These are phyloP conservation scores for Candolleomyces eurysporus DNA, from an alignment of 768 basidiomycete genomes.

Conservation along the genomic window DNA sequence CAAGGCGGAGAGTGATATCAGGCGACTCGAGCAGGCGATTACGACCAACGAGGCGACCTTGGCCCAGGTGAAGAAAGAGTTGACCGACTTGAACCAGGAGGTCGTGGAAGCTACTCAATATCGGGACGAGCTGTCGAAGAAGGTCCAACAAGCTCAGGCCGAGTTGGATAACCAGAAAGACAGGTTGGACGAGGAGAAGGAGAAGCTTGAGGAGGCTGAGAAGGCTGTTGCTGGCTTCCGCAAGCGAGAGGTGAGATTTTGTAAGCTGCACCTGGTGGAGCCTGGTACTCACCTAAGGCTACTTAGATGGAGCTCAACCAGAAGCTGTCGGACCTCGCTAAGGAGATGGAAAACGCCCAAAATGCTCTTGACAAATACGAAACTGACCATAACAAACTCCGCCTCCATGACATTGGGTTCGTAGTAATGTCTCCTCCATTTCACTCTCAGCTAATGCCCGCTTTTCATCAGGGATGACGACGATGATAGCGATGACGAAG, in stretches of 20 bases:
- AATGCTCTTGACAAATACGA: constrained; percentile 60
- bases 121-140: constrained; percentile 56
- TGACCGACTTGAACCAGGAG: constrained; percentile 58
- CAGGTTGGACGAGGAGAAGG: constrained; percentile 73
- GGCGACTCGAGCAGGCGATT: constrained; percentile 61
- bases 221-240: constrained; percentile 78
- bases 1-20: constrained; percentile 83
- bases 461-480: constrained; percentile 41
- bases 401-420: constrained; percentile 84
- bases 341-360: constrained; percentile 56
- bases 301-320: constrained; percentile 78
- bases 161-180: constrained; percentile 82
- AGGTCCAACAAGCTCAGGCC: constrained; percentile 75
- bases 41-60: constrained; percentile 50
- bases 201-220: constrained; percentile 72
- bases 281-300: not conserved
- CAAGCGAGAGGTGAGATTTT: constrained; percentile 82
- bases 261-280: no score
- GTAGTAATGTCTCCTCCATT: constrained; percentile 30
- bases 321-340: constrained; percentile 60
- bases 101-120: constrained; percentile 57
- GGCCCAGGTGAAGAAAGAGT: constrained; percentile 64
- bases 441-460: not conserved
- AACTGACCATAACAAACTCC: constrained; percentile 69
- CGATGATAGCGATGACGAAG: constrained; percentile 56